A percentile compares a stretch with the other conserved stretches of the same genome.
Evolutionary conservation across 2,329 filamentous ascomycete genomes (phyloP).

Genomic region (Alternaria angustiovoidea): DNA sequence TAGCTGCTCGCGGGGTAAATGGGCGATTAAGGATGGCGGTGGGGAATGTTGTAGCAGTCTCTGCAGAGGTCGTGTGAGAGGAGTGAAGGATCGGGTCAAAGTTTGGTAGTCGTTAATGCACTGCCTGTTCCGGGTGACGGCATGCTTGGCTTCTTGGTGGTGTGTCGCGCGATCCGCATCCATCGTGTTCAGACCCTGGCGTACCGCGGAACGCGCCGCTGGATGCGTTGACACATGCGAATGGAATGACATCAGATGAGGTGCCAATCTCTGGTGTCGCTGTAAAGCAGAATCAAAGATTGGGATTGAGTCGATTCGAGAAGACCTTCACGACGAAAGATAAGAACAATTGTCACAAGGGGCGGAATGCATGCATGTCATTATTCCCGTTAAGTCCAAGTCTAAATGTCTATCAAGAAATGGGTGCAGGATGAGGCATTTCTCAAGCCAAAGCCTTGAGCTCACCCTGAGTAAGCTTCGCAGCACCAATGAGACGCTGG

Average conservation of each 20-base stretch:
- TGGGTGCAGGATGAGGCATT: conserved; percentile 5
- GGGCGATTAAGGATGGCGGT: conserved; percentile 6
- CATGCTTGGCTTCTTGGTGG: conserved; percentile 37
- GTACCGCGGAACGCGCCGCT: conserved; percentile 10
- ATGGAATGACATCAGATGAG: background rate
- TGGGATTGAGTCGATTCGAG: background rate
- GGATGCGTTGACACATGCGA: conserved; percentile 9
- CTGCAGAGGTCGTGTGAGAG: conserved; percentile 2
- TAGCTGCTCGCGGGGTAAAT: conserved; percentile 22
- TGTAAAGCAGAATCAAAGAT: background rate
- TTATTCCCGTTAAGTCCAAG: conserved; percentile 14
- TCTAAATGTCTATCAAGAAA: conserved; percentile 31
- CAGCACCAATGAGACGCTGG: conserved; percentile 77
- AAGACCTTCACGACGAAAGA: background rate
- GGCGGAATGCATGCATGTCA: conserved; percentile 11
- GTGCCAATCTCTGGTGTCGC: background rate
- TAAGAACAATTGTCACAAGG: background rate
- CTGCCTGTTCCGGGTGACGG: conserved; percentile 24
- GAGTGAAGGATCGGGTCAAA: background rate
- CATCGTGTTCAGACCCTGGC: conserved; percentile 14
- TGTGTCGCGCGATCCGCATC: conserved; percentile 22
- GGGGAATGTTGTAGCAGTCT: background rate
- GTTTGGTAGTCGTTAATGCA: conserved; percentile 5
- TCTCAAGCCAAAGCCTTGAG: conserved; percentile 66
- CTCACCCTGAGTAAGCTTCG: conserved; percentile 87